These are phyloP conservation scores for Kwoniella europaea DNA, from an alignment of 768 basidiomycete species.

Conservation along the genomic window DNA sequence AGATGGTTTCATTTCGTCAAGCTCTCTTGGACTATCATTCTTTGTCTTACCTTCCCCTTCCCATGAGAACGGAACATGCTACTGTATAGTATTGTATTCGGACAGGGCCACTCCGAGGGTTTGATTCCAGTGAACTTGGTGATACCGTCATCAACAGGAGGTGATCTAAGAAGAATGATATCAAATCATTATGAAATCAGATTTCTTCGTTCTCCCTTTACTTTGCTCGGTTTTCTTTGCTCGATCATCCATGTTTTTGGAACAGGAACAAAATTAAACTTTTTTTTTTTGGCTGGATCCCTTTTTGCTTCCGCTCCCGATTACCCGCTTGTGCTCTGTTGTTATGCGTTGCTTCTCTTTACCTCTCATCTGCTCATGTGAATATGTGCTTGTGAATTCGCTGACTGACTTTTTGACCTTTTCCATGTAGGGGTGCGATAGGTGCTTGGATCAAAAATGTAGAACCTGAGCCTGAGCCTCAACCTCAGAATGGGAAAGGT, in stretches of 20 bases:
- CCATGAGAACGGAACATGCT: too few species aligned
- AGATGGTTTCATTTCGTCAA: background rate
- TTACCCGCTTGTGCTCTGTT: background rate
- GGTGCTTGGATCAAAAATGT: slow-evolving; percentile 99
- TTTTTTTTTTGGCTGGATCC: too few species aligned
- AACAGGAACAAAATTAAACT: too few species aligned
- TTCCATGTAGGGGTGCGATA: slow-evolving; percentile 74
- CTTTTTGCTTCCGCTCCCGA: too few species aligned
- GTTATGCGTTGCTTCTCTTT: background rate
- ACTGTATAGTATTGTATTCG: too few species aligned
- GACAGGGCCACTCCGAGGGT: background rate
- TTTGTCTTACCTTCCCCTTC: background rate
- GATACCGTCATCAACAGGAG: background rate
- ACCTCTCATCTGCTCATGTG: background rate
- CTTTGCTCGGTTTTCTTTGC: too few species aligned
- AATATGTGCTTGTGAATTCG: background rate
- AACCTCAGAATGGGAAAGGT: background rate
- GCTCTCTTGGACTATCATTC: background rate
- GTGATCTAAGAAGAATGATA: background rate
- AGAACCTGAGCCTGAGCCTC: slow-evolving; percentile 57
- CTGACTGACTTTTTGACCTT: background rate
- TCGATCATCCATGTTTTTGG: too few species aligned
- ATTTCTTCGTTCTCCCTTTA: too few species aligned
- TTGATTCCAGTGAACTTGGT: background rate
- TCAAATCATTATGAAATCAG: too few species aligned